phyloP scores from a whole-genome alignment of 208 protist genomes.

The Crithidia mellificae region DNA sequence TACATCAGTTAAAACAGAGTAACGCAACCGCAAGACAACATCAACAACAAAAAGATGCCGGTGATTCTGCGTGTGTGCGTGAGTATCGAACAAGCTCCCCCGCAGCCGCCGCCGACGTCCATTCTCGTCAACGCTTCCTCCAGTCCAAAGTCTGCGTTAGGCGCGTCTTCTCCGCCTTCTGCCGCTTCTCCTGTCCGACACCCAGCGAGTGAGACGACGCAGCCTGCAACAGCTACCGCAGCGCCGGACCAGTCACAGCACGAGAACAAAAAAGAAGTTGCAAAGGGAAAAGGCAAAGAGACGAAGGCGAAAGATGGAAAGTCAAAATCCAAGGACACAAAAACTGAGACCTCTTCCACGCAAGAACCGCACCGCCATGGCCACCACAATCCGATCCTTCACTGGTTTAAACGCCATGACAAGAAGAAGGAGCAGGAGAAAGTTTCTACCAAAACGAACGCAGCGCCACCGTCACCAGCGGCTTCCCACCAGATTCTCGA shows the following conservation, averaged over 20 bases:
- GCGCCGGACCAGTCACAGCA: not conserved
- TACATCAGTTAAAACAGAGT: too few species aligned
- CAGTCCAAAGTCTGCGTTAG: not conserved
- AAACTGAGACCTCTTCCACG: not conserved
- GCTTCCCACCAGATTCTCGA: not conserved
- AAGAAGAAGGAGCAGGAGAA: not conserved
- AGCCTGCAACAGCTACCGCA: not conserved
- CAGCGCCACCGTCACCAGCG: not conserved
- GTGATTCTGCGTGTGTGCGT: constrained; percentile 30
- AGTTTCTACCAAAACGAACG: not conserved
- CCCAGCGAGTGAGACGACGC: not conserved
- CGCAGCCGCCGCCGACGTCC: not conserved
- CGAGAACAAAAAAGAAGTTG: not conserved
- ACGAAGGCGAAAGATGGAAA: not conserved
- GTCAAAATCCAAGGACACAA: not conserved
- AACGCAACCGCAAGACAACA: too few species aligned
- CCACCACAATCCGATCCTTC: constrained; percentile 4
- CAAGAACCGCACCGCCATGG: not conserved
- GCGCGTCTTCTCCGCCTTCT: not conserved
- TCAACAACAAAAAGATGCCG: constrained; percentile 20
- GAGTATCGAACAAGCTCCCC: constrained; percentile 1
- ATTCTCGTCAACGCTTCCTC: not conserved
- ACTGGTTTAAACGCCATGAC: constrained; percentile 1
- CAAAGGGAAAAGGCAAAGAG: not conserved
- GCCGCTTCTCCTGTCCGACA: not conserved